Conservation (phyloP, 2,329 filamentous ascomycete species). For the Domatiomyces catenatus region DNA sequence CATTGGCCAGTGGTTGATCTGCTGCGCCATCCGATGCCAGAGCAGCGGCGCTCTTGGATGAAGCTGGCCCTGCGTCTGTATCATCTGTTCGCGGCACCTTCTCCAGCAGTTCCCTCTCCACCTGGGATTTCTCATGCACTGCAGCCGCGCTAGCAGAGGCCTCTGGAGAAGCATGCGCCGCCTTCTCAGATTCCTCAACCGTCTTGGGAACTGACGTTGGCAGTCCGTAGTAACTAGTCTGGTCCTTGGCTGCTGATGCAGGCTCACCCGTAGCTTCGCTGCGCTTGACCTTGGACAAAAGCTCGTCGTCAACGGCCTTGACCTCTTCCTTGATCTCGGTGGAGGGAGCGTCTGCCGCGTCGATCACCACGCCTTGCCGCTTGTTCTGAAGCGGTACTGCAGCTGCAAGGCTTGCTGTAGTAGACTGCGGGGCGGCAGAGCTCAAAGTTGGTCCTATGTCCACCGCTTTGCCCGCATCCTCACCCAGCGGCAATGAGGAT, state of each 20-base stretch:
- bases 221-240: slow-evolving; percentile 24
- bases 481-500: slow-evolving; percentile 59
- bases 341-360: slow-evolving; percentile 47
- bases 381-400: slow-evolving; percentile 28
- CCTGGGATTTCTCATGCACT: slow-evolving; percentile 57
- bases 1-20: slow-evolving; percentile 13
- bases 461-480: slow-evolving; percentile 25
- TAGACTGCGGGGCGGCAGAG: slow-evolving; percentile 35
- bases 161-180: slow-evolving; percentile 49
- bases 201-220: slow-evolving; percentile 26
- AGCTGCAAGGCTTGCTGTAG: slow-evolving; percentile 31
- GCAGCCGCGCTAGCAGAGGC: slow-evolving; percentile 53
- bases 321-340: slow-evolving; percentile 58
- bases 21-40: slow-evolving; percentile 12
- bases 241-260: slow-evolving; percentile 21
- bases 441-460: slow-evolving; percentile 39
- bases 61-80: slow-evolving; percentile 13
- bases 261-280: slow-evolving; percentile 28
- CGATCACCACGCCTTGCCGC: slow-evolving; percentile 3
- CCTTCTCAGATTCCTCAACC: slow-evolving; percentile 30
- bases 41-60: slow-evolving; percentile 2
- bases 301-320: slow-evolving; percentile 56
- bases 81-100: slow-evolving; percentile 24
- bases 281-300: slow-evolving; percentile 43
- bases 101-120: slow-evolving; percentile 59